Conservation (phyloP, 108 stramenopile species). For the Stephanodiscus minutulus region DNA sequence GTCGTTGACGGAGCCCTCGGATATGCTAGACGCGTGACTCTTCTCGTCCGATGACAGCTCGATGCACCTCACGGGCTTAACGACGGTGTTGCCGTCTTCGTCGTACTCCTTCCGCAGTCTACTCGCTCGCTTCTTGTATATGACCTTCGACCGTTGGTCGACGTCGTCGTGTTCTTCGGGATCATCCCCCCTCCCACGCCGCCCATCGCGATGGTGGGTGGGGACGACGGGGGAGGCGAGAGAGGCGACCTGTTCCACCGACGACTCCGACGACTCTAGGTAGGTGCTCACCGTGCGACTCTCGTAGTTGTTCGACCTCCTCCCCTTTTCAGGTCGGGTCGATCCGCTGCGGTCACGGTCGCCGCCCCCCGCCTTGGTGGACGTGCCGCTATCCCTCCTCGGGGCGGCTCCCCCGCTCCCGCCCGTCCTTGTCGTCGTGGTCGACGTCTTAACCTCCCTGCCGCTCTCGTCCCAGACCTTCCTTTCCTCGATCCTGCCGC, state of each 20-base stretch:
- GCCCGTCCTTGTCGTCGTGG: background rate
- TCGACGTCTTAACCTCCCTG: background rate
- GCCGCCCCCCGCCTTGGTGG: background rate
- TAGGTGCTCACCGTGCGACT: background rate
- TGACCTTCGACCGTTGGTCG: background rate
- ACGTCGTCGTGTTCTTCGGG: background rate
- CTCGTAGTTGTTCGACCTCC: background rate
- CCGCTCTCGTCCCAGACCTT: background rate
- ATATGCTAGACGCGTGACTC: constrained; percentile 46
- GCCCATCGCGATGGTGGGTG: no score
- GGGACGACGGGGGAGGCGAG: background rate
- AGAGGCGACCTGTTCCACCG: background rate
- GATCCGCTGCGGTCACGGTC: background rate
- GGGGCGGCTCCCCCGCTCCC: background rate
- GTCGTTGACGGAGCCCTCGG: constrained; percentile 16
- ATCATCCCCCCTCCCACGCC: background rate
- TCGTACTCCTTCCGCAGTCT: background rate
- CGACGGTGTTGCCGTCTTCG: background rate
- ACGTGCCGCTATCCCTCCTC: background rate
- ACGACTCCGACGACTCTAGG: background rate
- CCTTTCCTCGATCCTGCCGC: background rate
- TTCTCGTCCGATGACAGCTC: constrained; percentile 20
- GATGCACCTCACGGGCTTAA: constrained; percentile 23
- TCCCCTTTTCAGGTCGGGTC: background rate
- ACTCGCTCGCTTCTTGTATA: constrained; percentile 22